Evolutionary conservation across 805 yeast species (phyloP).

Genomic region (Peterozyma xylosa): DNA sequence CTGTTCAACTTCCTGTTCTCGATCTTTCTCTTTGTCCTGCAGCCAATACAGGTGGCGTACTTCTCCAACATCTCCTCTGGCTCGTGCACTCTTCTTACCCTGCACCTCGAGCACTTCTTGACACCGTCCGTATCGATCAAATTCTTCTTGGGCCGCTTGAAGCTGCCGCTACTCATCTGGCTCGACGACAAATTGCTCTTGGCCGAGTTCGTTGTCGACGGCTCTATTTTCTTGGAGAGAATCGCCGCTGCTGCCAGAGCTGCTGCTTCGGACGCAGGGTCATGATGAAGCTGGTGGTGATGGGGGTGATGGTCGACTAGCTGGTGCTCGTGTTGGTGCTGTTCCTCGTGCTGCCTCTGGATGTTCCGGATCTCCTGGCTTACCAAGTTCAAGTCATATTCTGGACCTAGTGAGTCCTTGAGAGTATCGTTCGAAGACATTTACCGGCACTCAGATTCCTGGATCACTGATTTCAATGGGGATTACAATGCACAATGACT

Average conservation of each 20-base stretch:
- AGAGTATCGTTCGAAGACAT: too few relatives aligned
- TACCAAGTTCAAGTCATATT: slow-evolving; percentile 7
- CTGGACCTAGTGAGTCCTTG: neutral
- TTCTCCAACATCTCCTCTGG: slow-evolving; percentile 22
- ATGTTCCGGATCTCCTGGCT: slow-evolving; percentile 4
- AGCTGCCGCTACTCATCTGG: neutral
- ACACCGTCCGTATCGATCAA: slow-evolving; percentile 12
- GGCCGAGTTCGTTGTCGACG: neutral
- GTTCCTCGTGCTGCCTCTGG: neutral
- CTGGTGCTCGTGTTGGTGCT: neutral
- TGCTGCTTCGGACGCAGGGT: slow-evolving; percentile 8
- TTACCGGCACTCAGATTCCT: too few relatives aligned
- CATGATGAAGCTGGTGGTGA: slow-evolving; percentile 11
- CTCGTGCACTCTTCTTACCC: slow-evolving; percentile 30
- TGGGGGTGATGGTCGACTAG: slow-evolving; percentile 1
- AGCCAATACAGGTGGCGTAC: slow-evolving; percentile 33
- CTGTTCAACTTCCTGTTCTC: slow-evolving; percentile 11
- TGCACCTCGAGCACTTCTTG: slow-evolving; percentile 35
- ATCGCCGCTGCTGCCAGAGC: neutral
- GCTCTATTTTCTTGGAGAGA: neutral
- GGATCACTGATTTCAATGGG: too few relatives aligned
- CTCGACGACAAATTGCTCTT: neutral
- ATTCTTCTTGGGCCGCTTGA: neutral
- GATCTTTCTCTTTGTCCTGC: slow-evolving; percentile 31
- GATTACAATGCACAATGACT: too few relatives aligned